Evolutionary conservation across 257 asterid species (phyloP).

Genomic region (Plantago ovata): DNA sequence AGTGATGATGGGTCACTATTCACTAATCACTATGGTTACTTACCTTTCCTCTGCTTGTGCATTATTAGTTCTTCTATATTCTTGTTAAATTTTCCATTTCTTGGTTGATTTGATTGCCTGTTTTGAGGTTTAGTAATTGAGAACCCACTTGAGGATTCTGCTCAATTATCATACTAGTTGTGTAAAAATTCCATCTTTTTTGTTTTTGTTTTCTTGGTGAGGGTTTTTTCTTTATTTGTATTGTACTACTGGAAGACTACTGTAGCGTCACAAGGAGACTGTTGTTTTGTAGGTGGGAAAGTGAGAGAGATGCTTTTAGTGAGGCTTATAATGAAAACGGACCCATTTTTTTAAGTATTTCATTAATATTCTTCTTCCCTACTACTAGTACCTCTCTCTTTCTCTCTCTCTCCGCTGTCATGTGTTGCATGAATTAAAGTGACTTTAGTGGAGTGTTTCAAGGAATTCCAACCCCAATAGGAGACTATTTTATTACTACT

Average conservation of each 20-base stretch:
- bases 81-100: too few relatives aligned
- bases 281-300: slow-evolving; percentile 33
- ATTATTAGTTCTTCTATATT: too few relatives aligned
- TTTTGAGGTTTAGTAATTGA: too few relatives aligned
- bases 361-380: slow-evolving; percentile 13
- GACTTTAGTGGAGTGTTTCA: slow-evolving; percentile 36
- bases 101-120: too few relatives aligned
- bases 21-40: too few relatives aligned
- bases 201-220: too few relatives aligned
- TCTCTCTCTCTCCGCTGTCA: slow-evolving; percentile 8
- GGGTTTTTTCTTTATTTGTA: neutral
- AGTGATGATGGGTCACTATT: too few relatives aligned
- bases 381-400: slow-evolving; percentile 28
- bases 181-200: too few relatives aligned
- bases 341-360: slow-evolving; percentile 34
- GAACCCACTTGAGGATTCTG: too few relatives aligned
- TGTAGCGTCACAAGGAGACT: slow-evolving; percentile 4
- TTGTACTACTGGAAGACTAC: slow-evolving; percentile 1
- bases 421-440: slow-evolving; percentile 20
- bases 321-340: slow-evolving; percentile 49
- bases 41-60: too few relatives aligned
- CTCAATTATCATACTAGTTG: too few relatives aligned
- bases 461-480: slow-evolving; percentile 11
- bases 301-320: slow-evolving; percentile 74
- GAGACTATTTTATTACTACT: too few relatives aligned